phyloP scores from a whole-genome alignment of 2,329 filamentous ascomycete genomes.

The Cordyceps javanica region DNA sequence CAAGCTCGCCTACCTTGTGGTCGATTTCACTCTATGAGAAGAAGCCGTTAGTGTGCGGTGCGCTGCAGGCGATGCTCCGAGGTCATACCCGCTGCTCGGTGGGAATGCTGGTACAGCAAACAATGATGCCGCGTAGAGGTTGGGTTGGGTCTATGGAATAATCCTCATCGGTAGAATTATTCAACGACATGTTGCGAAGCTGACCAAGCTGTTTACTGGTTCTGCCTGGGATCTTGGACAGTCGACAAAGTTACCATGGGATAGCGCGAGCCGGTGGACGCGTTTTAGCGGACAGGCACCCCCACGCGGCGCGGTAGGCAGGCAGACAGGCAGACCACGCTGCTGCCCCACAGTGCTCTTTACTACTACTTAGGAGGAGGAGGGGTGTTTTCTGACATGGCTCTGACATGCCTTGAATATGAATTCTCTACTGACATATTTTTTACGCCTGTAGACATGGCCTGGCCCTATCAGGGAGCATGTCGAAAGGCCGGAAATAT shows the following conservation, averaged over 20 bases:
- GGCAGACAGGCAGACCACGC: not conserved
- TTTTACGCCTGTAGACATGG: too few species aligned
- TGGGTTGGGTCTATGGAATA: conserved; percentile 48
- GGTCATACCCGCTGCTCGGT: conserved; percentile 66
- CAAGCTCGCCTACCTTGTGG: conserved; percentile 68
- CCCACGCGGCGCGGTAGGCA: conserved; percentile 1
- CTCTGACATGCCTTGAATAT: too few species aligned
- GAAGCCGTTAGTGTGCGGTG: not conserved
- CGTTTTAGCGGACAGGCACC: not conserved
- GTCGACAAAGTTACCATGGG: conserved; percentile 1
- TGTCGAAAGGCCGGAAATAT: too few species aligned
- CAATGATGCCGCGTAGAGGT: conserved; percentile 64
- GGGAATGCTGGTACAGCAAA: conserved; percentile 83
- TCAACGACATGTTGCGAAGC: conserved; percentile 23
- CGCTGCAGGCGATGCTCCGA: conserved; percentile 1
- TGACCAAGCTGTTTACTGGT: not conserved
- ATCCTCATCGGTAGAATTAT: conserved; percentile 18
- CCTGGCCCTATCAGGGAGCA: too few species aligned
- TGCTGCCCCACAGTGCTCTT: not conserved
- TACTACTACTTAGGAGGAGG: too few species aligned
- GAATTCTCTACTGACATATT: too few species aligned
- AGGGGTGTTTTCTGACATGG: too few species aligned
- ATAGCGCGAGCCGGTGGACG: not conserved
- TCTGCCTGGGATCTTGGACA: not conserved
- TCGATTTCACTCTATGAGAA: conserved; percentile 46